phyloP scores from a whole-genome alignment of 2,329 filamentous ascomycete genomes.

The Ambrosiella xylebori region DNA sequence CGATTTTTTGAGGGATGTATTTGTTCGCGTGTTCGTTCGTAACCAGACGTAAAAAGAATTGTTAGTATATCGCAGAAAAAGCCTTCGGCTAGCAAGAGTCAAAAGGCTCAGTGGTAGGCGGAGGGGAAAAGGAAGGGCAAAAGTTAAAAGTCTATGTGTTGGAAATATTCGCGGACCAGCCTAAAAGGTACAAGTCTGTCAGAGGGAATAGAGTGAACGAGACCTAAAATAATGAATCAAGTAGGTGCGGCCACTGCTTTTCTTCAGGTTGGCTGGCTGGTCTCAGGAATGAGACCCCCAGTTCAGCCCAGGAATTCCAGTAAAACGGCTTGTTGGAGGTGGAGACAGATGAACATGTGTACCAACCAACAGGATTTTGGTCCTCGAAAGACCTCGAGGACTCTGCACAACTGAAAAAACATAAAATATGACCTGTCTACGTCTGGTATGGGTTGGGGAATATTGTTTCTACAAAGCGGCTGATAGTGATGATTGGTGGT shows the following conservation, averaged over 20 bases:
- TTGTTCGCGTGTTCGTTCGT: no score
- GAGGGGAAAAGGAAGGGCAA: neutral
- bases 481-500: no score
- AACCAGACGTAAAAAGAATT: neutral
- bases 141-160: constrained; percentile 2
- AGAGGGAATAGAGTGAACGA: neutral
- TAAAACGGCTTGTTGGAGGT: neutral
- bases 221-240: neutral
- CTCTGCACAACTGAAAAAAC: neutral
- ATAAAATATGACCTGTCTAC: no score
- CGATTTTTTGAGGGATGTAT: no score
- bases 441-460: no score
- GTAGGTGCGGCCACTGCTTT: neutral
- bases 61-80: neutral
- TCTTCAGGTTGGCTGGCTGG: neutral
- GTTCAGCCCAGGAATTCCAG: neutral
- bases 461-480: no score
- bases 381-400: neutral
- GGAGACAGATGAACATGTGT: neutral
- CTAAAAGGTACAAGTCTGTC: neutral
- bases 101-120: neutral
- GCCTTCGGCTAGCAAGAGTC: neutral
- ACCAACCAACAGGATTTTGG: neutral
- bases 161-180: neutral
- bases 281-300: neutral